phyloP scores from a whole-genome alignment of 2,329 filamentous ascomycete genomes.

The Phialocephala sp. region DNA sequence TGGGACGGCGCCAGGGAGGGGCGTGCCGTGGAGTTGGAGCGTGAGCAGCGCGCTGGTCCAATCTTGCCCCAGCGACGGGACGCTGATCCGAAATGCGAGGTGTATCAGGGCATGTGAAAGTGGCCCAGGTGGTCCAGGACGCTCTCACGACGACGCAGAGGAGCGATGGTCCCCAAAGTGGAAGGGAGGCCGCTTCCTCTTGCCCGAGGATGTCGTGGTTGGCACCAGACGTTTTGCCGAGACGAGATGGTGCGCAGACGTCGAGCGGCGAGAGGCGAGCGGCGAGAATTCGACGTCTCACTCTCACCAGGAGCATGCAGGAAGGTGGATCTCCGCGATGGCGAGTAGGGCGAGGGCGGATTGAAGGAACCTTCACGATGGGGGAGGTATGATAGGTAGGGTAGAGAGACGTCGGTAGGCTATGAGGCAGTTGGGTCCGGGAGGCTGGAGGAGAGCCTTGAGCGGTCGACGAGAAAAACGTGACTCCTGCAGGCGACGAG shows the following conservation, averaged over 20 bases:
- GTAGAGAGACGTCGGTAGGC: background rate
- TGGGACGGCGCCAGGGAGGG: background rate
- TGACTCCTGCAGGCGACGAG: constrained; percentile 8
- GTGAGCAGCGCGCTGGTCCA: background rate
- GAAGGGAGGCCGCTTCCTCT: constrained; percentile 25
- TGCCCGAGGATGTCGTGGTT: constrained; percentile 27
- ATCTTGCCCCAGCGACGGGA: background rate
- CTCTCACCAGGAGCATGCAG: background rate
- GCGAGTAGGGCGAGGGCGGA: background rate
- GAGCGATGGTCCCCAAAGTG: constrained; percentile 10
- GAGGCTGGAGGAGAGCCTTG: constrained; percentile 17
- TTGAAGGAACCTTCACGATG: constrained; percentile 16
- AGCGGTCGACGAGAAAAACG: constrained; percentile 9
- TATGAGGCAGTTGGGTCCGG: constrained; percentile 3
- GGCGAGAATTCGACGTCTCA: constrained; percentile 6
- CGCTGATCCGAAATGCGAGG: constrained; percentile 9
- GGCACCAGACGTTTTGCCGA: constrained; percentile 18
- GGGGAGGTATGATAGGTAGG: background rate
- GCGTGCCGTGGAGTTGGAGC: constrained; percentile 10
- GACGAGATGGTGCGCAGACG: background rate
- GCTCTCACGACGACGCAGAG: constrained; percentile 1
- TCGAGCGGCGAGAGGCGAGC: too few species aligned
- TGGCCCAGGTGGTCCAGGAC: background rate
- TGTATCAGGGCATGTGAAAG: constrained; percentile 12
- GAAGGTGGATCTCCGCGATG: constrained; percentile 4